Base-by-base conservation (phyloP, 2,329 filamentous ascomycete genomes). In the Aspergillus fumigatus region DNA sequence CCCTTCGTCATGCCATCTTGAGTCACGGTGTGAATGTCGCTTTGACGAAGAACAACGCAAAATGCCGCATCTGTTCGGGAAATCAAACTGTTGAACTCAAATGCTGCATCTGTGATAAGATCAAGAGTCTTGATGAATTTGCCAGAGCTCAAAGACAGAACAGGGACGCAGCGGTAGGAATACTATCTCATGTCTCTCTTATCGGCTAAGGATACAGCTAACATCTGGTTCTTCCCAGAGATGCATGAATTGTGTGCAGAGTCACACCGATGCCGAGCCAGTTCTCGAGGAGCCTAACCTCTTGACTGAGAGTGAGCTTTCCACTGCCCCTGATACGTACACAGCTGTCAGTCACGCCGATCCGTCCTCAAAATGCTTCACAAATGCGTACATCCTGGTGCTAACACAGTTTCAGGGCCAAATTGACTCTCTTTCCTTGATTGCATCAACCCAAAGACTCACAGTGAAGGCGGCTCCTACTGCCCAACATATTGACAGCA, bases 61-160 rank as follows among this genome's bases (percentile, higher is more conserved):
- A 68, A 25, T 85, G 82, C 66, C 64, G 70, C 6, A 40, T 53
- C 1, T 85, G 82, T 57, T 71, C 74, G 35, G 76, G 76, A 4
- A 62, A 65, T 11, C 75, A 76, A 49, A 59, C 72, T 2, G 67
- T 74, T 3, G 82, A 84, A 61, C 63, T 84, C 27, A 69, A 72
- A 8, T 85, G 82, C 61, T 65, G 61, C 32, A 69, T 76, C 40
- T 85, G 83, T 63, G 66, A 73, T 21, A 64, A 74, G 55, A 73
- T 69, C 1, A 82, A 82, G 62, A 70, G 73, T 0, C 55, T 82
- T 2, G 76, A 80, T 5, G 70, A 72, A 0, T 85, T 83, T 60
- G 75, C 78, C 19, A 84, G 81, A 59, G 61, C 62, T 6, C 78
- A 82, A 68, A 74, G 81, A 14, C 70, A 65, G 27, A 75, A 77